Conservation (phyloP, 1,284 basidiomycete species). For the Ceraceosorus guamensis region DNA sequence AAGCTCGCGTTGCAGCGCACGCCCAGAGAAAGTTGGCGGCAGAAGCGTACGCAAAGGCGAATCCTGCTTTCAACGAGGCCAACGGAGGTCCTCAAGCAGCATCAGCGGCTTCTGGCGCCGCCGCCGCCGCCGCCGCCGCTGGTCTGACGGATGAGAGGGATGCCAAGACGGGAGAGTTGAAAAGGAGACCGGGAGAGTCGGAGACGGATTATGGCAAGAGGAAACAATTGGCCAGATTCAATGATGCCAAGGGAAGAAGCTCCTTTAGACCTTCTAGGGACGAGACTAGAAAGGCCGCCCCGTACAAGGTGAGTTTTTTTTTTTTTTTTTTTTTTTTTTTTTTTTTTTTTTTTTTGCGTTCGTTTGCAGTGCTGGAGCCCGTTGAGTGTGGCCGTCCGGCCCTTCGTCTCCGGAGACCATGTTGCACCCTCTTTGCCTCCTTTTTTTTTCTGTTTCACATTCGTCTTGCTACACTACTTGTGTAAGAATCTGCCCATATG, state of each 20-base stretch:
- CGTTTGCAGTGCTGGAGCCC: too few relatives aligned
- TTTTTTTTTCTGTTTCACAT: too few relatives aligned
- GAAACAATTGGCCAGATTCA: slow-evolving; percentile 3
- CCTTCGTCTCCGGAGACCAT: too few relatives aligned
- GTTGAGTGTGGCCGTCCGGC: too few relatives aligned
- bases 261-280: background rate
- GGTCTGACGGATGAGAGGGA: too few relatives aligned
- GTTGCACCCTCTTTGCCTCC: too few relatives aligned
- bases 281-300: slow-evolving; percentile 6
- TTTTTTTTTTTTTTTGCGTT: too few relatives aligned
- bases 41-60: slow-evolving; percentile 4
- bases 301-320: slow-evolving; percentile 17
- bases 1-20: slow-evolving; percentile 32
- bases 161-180: slow-evolving; percentile 8
- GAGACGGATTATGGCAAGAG: slow-evolving; percentile 5
- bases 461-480: too few relatives aligned
- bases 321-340: too few relatives aligned
- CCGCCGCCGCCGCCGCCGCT: slow-evolving; percentile 10
- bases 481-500: too few relatives aligned
- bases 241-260: slow-evolving; percentile 1
- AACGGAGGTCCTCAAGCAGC: slow-evolving; percentile 10
- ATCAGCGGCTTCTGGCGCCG: slow-evolving; percentile 1
- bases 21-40: slow-evolving; percentile 14
- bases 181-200: slow-evolving; percentile 3
- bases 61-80: slow-evolving; percentile 9